Percentiles rank a stretch among this genome's conserved stretches.
phyloP scores from a whole-genome alignment of 176 grass and related monocot species.

The Raddia distichophylla region DNA sequence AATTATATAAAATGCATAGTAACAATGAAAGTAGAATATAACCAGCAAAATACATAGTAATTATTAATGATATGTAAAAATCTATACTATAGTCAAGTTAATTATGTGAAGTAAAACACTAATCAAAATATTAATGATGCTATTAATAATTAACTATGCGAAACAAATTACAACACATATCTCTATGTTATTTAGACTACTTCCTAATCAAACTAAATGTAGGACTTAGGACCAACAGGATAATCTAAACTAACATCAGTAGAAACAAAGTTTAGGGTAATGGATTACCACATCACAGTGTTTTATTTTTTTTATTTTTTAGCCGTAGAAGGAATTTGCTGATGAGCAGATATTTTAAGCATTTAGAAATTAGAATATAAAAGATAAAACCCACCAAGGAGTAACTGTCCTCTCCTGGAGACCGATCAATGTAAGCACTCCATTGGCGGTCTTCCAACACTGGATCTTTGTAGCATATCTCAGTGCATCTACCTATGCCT shows the following conservation, averaged over 20 bases:
- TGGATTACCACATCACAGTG: background rate
- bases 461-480: slow-evolving; percentile 94
- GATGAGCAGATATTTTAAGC: background rate
- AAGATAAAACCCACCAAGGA: slow-evolving; percentile 60
- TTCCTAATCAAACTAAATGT: too few relatives aligned
- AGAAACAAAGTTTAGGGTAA: background rate
- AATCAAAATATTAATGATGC: too few relatives aligned
- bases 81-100: background rate
- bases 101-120: background rate
- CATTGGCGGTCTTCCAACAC: slow-evolving; percentile 84
- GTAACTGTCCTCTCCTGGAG: slow-evolving; percentile 85
- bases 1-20: background rate
- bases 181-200: too few relatives aligned
- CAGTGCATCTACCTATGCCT: slow-evolving; percentile 86
- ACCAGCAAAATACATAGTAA: too few relatives aligned
- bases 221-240: background rate
- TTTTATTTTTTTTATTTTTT: background rate
- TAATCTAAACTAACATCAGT: background rate
- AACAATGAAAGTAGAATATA: background rate
- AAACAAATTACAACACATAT: too few relatives aligned
- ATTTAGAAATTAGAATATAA: background rate
- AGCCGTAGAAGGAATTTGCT: background rate
- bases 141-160: too few relatives aligned
- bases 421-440: slow-evolving; percentile 89
- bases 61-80: too few relatives aligned